A percentile compares a stretch with the other conserved stretches of the same genome.
phyloP scores from a whole-genome alignment of 148 eudicot species.

The Cornus kousa region DNA sequence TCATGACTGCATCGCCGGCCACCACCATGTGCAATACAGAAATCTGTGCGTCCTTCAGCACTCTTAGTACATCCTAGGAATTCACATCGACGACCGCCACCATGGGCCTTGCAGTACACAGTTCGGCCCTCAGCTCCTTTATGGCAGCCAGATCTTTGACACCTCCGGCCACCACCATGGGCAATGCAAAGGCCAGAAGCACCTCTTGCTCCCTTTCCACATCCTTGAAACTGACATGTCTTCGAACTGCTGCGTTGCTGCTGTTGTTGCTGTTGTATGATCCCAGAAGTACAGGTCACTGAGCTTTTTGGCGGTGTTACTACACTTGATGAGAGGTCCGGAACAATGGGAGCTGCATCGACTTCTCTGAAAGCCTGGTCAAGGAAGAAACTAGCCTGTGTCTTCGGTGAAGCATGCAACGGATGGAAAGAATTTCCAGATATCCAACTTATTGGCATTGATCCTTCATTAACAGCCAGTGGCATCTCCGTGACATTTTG shows the following conservation, averaged over 20 bases:
- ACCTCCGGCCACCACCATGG: conserved; percentile 97
- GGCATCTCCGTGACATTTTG: conserved; percentile 23
- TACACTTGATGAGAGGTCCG: conserved; percentile 51
- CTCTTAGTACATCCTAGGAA: conserved; percentile 86
- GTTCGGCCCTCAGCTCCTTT: conserved; percentile 99
- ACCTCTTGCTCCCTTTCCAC: conserved; percentile 93
- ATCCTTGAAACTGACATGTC: conserved; percentile 71
- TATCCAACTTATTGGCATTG: conserved; percentile 29
- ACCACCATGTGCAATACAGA: conserved; percentile 94
- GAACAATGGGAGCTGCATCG: conserved; percentile 27
- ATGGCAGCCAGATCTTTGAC: conserved; percentile 82
- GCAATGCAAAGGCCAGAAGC: conserved; percentile 97
- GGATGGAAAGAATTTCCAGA: conserved; percentile 27
- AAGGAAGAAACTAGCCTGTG: conserved; percentile 24
- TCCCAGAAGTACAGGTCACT: conserved; percentile 86
- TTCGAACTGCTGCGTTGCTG: conserved; percentile 58
- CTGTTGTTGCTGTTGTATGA: conserved; percentile 46
- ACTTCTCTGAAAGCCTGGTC: conserved; percentile 31
- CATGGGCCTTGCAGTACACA: conserved; percentile 97
- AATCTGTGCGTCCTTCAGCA: conserved; percentile 93
- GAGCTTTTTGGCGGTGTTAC: conserved; percentile 59
- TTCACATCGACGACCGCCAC: conserved; percentile 92
- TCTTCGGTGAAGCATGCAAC: conserved; percentile 19
- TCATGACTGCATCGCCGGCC: conserved; percentile 85
- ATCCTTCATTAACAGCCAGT: conserved; percentile 28